A percentile compares a stretch with the other conserved stretches of the same genome.
phyloP scores from a whole-genome alignment of 2,329 filamentous ascomycete species.

The Pestalotiopsis sp. region DNA sequence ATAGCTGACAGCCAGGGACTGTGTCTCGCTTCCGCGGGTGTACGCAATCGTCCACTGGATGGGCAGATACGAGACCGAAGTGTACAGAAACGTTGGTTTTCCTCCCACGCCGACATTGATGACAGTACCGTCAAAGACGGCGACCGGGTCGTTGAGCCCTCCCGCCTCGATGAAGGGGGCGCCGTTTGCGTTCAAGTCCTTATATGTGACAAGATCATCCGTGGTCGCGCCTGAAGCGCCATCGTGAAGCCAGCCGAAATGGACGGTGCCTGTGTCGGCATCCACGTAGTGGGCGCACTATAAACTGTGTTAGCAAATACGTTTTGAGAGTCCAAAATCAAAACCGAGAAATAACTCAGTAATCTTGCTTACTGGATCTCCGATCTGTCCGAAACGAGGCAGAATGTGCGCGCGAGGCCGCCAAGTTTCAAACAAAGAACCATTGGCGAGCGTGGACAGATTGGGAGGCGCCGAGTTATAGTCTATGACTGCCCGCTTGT shows the following conservation, averaged over 20 bases:
- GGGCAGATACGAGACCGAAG: slow-evolving; percentile 44
- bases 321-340: no score
- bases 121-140: slow-evolving; percentile 47
- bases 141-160: slow-evolving; percentile 39
- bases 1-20: slow-evolving; percentile 42
- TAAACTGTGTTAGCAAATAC: no score
- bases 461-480: slow-evolving; percentile 41
- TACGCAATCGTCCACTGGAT: slow-evolving; percentile 49
- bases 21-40: slow-evolving; percentile 46
- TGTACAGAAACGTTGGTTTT: slow-evolving; percentile 46
- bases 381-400: slow-evolving; percentile 41
- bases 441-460: slow-evolving; percentile 39
- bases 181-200: slow-evolving; percentile 40
- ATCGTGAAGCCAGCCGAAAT: slow-evolving; percentile 43
- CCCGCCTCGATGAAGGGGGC: slow-evolving; percentile 33
- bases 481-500: slow-evolving; percentile 21
- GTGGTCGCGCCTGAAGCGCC: slow-evolving; percentile 41
- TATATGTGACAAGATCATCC: slow-evolving; percentile 40
- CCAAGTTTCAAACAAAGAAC: slow-evolving; percentile 35
- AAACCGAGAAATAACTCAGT: no score
- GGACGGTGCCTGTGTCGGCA: slow-evolving; percentile 43
- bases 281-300: slow-evolving; percentile 47
- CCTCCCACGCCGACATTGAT: slow-evolving; percentile 45
- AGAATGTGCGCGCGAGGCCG: slow-evolving; percentile 40
- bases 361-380: slow-evolving; percentile 36